Base-by-base conservation (phyloP, 352 stramenopile species). In the Globisporangium acanthophoron region DNA sequence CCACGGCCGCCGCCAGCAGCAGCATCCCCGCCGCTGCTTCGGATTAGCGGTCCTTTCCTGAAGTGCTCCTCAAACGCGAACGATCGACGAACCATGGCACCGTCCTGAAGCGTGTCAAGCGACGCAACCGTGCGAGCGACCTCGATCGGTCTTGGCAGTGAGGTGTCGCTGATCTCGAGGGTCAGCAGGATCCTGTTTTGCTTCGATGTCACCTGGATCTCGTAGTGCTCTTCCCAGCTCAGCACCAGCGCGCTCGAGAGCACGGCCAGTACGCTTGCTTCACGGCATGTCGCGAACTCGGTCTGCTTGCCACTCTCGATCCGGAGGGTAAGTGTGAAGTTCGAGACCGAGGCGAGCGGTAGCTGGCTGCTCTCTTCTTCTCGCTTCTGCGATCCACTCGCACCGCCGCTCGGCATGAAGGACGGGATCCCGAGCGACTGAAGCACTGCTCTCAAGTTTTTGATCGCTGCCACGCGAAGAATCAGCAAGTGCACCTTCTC, bases 181-280 rank as follows among this genome's bases (percentile, higher is more conserved):
- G 66, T 76, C 5, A 88, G 24, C 0, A 90, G 18, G 12, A 90
- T 48, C 12, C 62, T 56, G 0, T 65, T 55, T 2, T 62, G 54
- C 39, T 78, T 64, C 0, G 68, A 56, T 1, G 65, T 56, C 13
- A 88, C 61, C n/a, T 68, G 68, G 15, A 90, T 49, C 59, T 90
- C 75, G 41, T 85, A 90, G 40, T 85, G 77, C 51, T 90, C 76
- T 29, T 87, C 77, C 77, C 77, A 90, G 24, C 75, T 76, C 9
- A 88, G 59, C 1, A 66, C 58, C 0, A 66, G 73, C 3, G 54
- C 60, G 0, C 60, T 59, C 15, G 68, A 49, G 37, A 87, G 45
- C 1, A 74, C 60, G 4, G 71, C 59, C 1, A 77, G 41, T 1
- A 87, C 70, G 9, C 59, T 72, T 4, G 49, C 61, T 54, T 88